Evolutionary conservation across 1,284 basidiomycete genomes (phyloP).

Genomic region (Lignosus rhinocerotis): DNA sequence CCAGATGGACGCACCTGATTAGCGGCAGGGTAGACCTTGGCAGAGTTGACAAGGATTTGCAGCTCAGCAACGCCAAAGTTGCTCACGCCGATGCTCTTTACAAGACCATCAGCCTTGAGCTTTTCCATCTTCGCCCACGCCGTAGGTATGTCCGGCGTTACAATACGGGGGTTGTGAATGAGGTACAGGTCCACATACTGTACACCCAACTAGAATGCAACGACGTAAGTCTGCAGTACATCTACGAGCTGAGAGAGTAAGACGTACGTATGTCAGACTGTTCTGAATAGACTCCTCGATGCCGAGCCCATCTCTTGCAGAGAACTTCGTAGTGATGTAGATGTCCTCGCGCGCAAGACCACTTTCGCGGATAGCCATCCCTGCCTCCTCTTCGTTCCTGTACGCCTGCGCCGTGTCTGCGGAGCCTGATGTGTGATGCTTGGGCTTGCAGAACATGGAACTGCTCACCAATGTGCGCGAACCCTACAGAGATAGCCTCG

Average conservation of each 20-base stretch:
- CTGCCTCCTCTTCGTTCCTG: conserved; percentile 42
- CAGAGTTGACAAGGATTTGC: conserved; percentile 54
- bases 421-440: too few species aligned
- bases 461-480: conserved; percentile 32
- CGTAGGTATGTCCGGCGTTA: conserved; percentile 47
- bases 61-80: conserved; percentile 69
- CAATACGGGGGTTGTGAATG: conserved; percentile 55
- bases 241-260: neutral
- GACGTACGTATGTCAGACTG: conserved; percentile 31
- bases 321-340: conserved; percentile 55
- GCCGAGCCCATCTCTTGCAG: conserved; percentile 44
- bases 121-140: conserved; percentile 71
- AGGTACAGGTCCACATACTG: conserved; percentile 75
- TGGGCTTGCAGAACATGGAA: neutral
- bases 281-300: conserved; percentile 35
- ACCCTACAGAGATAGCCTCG: conserved; percentile 33
- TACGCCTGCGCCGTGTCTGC: conserved; percentile 38
- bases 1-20: conserved; percentile 60
- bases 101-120: conserved; percentile 59
- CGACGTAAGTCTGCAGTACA: neutral
- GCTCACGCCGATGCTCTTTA: conserved; percentile 80
- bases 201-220: conserved; percentile 54
- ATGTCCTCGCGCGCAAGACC: conserved; percentile 37
- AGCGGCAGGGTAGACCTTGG: conserved; percentile 67
- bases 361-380: conserved; percentile 37